Base-by-base conservation (phyloP, 345 rosid species). In the Ricinus communis region DNA sequence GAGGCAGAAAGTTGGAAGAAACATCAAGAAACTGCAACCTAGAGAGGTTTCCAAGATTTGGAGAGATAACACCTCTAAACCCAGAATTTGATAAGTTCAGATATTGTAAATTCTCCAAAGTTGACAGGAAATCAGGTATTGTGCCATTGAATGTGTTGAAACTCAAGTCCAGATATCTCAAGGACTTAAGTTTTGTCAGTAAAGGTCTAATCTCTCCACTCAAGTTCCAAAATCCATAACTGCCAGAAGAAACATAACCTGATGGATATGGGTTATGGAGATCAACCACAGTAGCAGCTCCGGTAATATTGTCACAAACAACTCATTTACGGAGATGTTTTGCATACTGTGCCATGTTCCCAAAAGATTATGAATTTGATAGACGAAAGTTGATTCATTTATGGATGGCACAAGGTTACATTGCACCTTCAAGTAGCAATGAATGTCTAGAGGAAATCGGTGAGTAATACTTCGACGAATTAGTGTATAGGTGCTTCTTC, bases 191-290 rank as follows among this genome's bases (percentile, higher is more conserved):
- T 21, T 47, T 56, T 0, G 51, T 21, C 73, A 85, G 30, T 3
- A 84, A 75, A 73, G 84, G 79, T 38, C 74, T 71, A 38, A 82
- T 71, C 51, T 73, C 71, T 12, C 88, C 84, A 59, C 83, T 56
- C 38, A 18, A 68, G 15, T 38, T 9, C 50, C 10, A 62, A 31
- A 56, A 66, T 0, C 79, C 71, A 31, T 74, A 64, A 75, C 65
- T 67, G 70, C 65, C 66, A 3, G 76, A 60, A 73, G 58, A 38
- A 33, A 52, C 69, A 40, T 49, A 64, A 5, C 33, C 16, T 60
- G 38, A 18, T 19, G 69, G 74, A 53, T 69, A 36, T 25, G 72
- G 79, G 46, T 68, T 75, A 15, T 24, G 68, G 24, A 80, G 80
- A 80, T 80, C 70, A 40, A 80, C 76, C 16, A 57, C 45, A 24